phyloP scores from a whole-genome alignment of 1,284 basidiomycete species.

The Lignosus rhinocerotis region DNA sequence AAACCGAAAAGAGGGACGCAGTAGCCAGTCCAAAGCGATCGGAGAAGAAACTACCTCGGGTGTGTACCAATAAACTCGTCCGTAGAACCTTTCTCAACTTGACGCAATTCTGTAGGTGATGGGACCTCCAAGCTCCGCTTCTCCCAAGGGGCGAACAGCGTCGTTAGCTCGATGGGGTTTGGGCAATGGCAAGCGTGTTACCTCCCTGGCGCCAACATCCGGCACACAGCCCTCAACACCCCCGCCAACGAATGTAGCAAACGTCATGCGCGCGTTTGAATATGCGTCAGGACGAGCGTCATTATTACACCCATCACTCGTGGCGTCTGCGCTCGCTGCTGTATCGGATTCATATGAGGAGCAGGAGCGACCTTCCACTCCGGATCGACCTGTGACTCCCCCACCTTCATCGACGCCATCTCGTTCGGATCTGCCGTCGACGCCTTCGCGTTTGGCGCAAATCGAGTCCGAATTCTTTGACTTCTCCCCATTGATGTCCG shows the following conservation, averaged over 20 bases:
- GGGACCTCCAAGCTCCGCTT: conserved; percentile 39
- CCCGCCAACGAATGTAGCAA: conserved; percentile 57
- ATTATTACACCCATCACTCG: conserved; percentile 21
- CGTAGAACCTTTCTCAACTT: neutral
- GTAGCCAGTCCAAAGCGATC: neutral
- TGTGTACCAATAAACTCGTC: neutral
- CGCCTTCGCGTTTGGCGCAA: conserved; percentile 10
- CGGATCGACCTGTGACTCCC: conserved; percentile 7
- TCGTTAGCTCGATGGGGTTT: neutral
- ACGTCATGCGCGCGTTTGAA: conserved; percentile 42
- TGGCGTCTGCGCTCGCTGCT: conserved; percentile 8
- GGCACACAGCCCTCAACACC: conserved; percentile 48
- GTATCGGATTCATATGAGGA: conserved; percentile 2
- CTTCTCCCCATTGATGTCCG: conserved; percentile 19
- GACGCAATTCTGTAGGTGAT: conserved; percentile 1
- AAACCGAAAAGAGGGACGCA: neutral
- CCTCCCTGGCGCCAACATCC: too few relatives aligned
- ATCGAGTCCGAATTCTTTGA: conserved; percentile 20
- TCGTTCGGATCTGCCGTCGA: conserved; percentile 8
- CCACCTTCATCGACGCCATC: conserved; percentile 3
- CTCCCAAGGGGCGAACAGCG: conserved; percentile 31
- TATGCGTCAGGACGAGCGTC: conserved; percentile 2
- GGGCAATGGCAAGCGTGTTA: neutral
- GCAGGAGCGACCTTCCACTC: conserved; percentile 6
- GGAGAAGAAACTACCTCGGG: conserved; percentile 15